Base-by-base conservation (phyloP, 225 moss, liverwort and hornwort species). In the Climacium dendroides region DNA sequence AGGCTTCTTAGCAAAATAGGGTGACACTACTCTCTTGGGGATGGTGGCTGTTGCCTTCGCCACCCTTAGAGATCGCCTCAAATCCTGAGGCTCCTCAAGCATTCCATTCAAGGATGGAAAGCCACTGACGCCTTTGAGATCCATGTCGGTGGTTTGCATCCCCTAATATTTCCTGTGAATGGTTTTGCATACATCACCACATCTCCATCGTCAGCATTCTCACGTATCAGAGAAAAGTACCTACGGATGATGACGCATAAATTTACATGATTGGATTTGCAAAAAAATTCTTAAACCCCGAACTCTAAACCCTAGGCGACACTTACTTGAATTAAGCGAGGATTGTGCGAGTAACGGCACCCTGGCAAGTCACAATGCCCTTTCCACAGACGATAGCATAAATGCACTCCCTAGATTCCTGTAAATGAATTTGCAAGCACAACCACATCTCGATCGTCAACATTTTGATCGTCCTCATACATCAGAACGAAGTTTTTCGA, bases 1-100 rank as follows among this genome's bases (percentile, higher is more conserved):
- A 53, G 90, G 83, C 84, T 90, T 89, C 62, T 87, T 89, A 19
- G 89, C 85, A 79, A 92, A 94, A 87, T 94, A 92, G 20, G 91
- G 90, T n/a, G 93, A 94, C 63, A 89, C 88, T n/a, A 89, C 92
- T 67, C 87, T 88, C 84, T 41, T 90, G 34, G 89, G 54, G 17
- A 29, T 79, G 53, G 65, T 52, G 43, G 80, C 48, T 47, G 66
- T 61, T 45, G 55, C 29, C 54, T 80, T 88, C 50, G 73, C 45
- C 41, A 85, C 90, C 52, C 91, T 90, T 39, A 74, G 59, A 60
- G 93, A 93, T 79, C 90, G 88, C 76, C 91, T 91, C 83, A 82
- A 65, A 84, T 76, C 84, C 70, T 80, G 86, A 79, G 87, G 63
- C 24, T 86, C 60, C 39, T 82, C 83, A 55, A 66, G 78, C 78